phyloP scores from a whole-genome alignment of 2,329 filamentous ascomycete species.

The Chaetomiaceae sp. region DNA sequence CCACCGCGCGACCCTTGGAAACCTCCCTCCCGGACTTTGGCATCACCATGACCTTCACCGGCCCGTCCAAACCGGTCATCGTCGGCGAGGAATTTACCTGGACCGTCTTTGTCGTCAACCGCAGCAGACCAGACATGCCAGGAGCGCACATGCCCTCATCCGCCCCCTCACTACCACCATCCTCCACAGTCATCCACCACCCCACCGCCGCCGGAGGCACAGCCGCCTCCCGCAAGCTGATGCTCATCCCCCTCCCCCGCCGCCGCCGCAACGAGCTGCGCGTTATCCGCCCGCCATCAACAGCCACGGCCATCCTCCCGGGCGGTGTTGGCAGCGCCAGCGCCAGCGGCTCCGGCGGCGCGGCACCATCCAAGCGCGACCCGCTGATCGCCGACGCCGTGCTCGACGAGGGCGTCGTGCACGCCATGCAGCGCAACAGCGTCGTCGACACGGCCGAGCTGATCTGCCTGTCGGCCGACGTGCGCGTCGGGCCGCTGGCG shows the following conservation, averaged over 20 bases:
- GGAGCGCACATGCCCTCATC: conserved; percentile 26
- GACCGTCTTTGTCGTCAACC: conserved; percentile 72
- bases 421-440: conserved; percentile 65
- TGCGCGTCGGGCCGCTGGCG: conserved; percentile 66
- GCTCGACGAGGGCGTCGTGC: conserved; percentile 65
- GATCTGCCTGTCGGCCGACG: conserved; percentile 70
- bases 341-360: conserved; percentile 10
- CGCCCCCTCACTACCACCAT: conserved; percentile 27
- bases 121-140: conserved; percentile 42
- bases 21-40: conserved; percentile 56
- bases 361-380: conserved; percentile 17
- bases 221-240: conserved; percentile 58
- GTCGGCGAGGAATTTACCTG: conserved; percentile 66
- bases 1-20: conserved; percentile 38
- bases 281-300: conserved; percentile 49
- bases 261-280: conserved; percentile 55
- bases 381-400: conserved; percentile 55
- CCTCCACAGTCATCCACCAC: conserved; percentile 4
- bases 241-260: conserved; percentile 62
- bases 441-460: conserved; percentile 61
- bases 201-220: too few species aligned
- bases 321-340: too few species aligned
- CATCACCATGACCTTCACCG: conserved; percentile 70
- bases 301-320: conserved; percentile 20
- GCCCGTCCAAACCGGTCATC: conserved; percentile 50